These are phyloP conservation scores for Puccinia novopanici DNA, from an alignment of 1,284 basidiomycete genomes.

Conservation along the genomic window DNA sequence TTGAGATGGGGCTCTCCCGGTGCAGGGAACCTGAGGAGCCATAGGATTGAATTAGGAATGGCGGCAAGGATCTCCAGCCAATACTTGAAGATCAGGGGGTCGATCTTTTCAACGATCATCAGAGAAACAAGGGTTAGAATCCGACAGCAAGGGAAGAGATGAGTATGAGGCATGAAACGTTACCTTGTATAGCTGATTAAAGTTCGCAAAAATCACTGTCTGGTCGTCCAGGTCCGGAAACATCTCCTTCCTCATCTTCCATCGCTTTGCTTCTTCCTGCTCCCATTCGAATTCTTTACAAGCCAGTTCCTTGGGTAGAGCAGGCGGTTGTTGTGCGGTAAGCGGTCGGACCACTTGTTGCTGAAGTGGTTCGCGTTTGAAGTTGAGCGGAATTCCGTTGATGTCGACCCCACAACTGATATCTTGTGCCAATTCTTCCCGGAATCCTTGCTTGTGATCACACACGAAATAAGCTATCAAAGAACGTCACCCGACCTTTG, in stretches of 20 bases:
- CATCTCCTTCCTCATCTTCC: constrained; percentile 62
- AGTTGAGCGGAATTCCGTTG: constrained; percentile 40
- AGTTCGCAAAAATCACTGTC: constrained; percentile 67
- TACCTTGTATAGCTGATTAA: constrained; percentile 65
- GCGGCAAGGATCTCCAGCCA: constrained; percentile 66
- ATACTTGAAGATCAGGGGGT: constrained; percentile 65
- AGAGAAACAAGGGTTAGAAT: constrained; percentile 14
- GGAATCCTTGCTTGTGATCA: constrained; percentile 67
- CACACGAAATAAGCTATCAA: constrained; percentile 66
- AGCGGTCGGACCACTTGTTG: constrained; percentile 43
- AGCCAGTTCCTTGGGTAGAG: constrained; percentile 50
- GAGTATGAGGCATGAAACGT: constrained; percentile 17
- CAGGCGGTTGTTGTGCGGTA: constrained; percentile 49
- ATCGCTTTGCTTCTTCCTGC: constrained; percentile 63
- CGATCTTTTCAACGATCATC: constrained; percentile 59
- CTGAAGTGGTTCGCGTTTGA: constrained; percentile 18
- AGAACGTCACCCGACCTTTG: constrained; percentile 15
- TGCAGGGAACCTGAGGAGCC: constrained; percentile 68
- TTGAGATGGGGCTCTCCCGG: constrained; percentile 66
- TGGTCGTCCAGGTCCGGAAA: constrained; percentile 64
- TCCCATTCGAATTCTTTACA: constrained; percentile 61
- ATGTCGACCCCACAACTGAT: constrained; percentile 34
- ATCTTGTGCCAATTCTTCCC: constrained; percentile 48
- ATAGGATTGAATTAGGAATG: constrained; percentile 66
- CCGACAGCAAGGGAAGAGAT: neutral